Base-by-base conservation (phyloP, 345 rosid species). In the Limnanthes douglasii region DNA sequence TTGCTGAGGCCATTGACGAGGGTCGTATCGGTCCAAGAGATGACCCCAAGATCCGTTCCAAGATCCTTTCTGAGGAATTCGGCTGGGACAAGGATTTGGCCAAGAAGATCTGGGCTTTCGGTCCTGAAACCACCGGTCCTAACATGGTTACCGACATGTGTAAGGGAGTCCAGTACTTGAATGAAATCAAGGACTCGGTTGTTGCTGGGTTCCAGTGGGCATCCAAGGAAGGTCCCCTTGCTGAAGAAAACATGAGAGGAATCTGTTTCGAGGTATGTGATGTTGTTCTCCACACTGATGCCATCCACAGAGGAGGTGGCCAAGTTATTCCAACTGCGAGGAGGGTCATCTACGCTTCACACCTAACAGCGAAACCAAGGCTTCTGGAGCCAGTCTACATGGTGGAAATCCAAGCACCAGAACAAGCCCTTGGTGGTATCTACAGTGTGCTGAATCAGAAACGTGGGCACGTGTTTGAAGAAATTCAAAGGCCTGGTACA, bases 151-250 rank as follows among this genome's bases (percentile, higher is more conserved):
- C 70, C 0, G 78, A 70, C 43, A 67, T 74, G 84, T 74, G 84
- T 40, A 74, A 74, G 61, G 84, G 84, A 48, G 84, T 74, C 4
- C 84, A 74, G 41, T 74, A 74, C 57, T 48, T 74, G 10, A 74
- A 74, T 26, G 84, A 74, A 64, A 74, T 74, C 11, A 74, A 74
- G 61, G 84, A 74, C 35, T 74, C 84, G 30, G 78, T 74, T 19
- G 78, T 74, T 10, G 78, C 84, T 25, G 84, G 84, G 8, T 74
- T 70, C 68, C 84, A 70, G 48, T 70, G 78, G 83, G 83, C 83
- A 4, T 74, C 83, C 4, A 66, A 70, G 48, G 78, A 70, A 62
- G 78, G 83, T 15, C 74, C 69, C 0, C 2, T 73, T 50, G 69
- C 69, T 8, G 84, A 70, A 25, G 84, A 74, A 35, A 74, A 74